phyloP scores from a whole-genome alignment of 805 yeast species.

The Suhomyces xylopsoci region DNA sequence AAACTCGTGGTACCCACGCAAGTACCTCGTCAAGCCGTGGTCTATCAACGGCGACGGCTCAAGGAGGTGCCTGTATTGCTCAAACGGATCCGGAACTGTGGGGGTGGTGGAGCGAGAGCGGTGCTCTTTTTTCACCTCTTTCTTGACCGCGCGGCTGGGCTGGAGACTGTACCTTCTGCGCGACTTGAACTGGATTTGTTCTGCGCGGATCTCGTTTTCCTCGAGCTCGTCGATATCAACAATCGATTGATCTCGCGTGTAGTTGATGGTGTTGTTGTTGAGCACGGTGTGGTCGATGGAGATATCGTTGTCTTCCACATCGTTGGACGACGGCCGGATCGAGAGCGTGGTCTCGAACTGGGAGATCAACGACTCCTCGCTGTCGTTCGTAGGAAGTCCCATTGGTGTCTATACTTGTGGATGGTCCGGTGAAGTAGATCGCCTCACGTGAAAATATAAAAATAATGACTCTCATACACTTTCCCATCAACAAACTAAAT shows the following conservation, averaged over 20 bases:
- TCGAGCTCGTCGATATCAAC: slow-evolving; percentile 34
- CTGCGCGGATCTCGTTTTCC: slow-evolving; percentile 33
- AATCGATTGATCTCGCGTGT: slow-evolving; percentile 29
- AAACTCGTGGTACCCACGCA: slow-evolving; percentile 42
- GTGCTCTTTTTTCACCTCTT: neutral
- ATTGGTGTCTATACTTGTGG: neutral
- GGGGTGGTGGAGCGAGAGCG: slow-evolving; percentile 5
- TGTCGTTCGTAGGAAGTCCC: slow-evolving; percentile 16
- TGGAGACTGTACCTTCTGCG: slow-evolving; percentile 28
- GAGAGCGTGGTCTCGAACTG: slow-evolving; percentile 45
- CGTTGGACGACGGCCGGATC: slow-evolving; percentile 37
- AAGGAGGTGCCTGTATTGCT: slow-evolving; percentile 27
- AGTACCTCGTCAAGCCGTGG: slow-evolving; percentile 33
- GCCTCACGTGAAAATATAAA: neutral
- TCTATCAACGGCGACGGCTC: slow-evolving; percentile 38
- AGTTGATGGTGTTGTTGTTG: slow-evolving; percentile 22
- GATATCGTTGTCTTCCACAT: slow-evolving; percentile 30
- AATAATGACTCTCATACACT: no score
- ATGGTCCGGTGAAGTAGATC: neutral
- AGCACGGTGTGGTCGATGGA: slow-evolving; percentile 40
- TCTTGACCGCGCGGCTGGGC: slow-evolving; percentile 14
- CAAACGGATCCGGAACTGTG: neutral
- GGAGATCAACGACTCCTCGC: slow-evolving; percentile 38
- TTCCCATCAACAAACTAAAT: no score
- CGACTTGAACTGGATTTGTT: slow-evolving; percentile 36